A percentile compares a stretch with the other conserved stretches of the same genome.
These are phyloP conservation scores for Trichoderma endophyticum DNA, from an alignment of 2,329 filamentous ascomycete genomes.

Conservation along the genomic window DNA sequence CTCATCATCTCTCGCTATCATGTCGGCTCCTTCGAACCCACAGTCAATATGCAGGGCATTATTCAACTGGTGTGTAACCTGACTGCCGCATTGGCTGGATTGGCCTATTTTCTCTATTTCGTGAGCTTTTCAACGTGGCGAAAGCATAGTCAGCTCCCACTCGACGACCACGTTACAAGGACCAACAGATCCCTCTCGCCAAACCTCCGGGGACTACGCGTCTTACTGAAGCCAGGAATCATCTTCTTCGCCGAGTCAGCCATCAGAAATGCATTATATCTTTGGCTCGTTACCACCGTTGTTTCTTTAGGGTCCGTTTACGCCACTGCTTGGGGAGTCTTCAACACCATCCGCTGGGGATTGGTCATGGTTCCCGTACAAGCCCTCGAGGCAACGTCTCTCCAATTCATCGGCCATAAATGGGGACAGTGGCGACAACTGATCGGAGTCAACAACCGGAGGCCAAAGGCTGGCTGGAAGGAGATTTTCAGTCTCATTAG, in stretches of 20 bases:
- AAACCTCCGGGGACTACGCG: constrained; percentile 42
- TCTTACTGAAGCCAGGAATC: constrained; percentile 55
- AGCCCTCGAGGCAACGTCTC: constrained; percentile 61
- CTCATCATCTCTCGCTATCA: constrained; percentile 65
- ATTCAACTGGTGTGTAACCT: constrained; percentile 62
- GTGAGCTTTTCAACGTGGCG: constrained; percentile 30
- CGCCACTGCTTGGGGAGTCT: constrained; percentile 70
- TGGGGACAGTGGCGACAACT: constrained; percentile 54
- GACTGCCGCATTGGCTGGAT: constrained; percentile 50
- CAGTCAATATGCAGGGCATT: constrained; percentile 61
- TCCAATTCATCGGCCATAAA: constrained; percentile 63
- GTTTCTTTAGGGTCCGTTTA: constrained; percentile 62
- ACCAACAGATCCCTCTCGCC: constrained; percentile 31
- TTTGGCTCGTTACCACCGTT: constrained; percentile 66
- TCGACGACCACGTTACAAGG: background rate
- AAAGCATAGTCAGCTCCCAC: background rate
- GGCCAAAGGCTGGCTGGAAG: constrained; percentile 21
- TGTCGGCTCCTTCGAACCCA: constrained; percentile 51
- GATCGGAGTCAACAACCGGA: constrained; percentile 25
- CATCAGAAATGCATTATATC: constrained; percentile 65
- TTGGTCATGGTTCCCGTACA: constrained; percentile 71
- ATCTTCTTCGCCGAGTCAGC: constrained; percentile 63
- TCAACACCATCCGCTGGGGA: constrained; percentile 72
- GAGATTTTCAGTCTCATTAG: constrained; percentile 39
- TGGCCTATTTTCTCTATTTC: constrained; percentile 57